These are phyloP conservation scores for Limonium bicolor DNA, from an alignment of 148 eudicot genomes.

Conservation along the genomic window DNA sequence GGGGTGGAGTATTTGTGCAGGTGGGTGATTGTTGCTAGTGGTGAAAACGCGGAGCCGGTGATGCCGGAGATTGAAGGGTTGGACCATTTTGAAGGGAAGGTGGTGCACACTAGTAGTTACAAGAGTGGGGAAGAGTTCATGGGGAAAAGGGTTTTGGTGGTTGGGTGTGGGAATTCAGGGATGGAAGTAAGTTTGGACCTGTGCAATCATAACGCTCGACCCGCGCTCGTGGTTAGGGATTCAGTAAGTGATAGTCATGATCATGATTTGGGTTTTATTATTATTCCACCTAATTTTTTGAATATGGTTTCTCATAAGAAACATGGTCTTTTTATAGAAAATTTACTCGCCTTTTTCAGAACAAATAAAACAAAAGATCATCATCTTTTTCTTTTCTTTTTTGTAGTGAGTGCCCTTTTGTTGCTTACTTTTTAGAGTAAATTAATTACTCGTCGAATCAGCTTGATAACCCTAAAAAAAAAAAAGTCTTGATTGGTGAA, in stretches of 20 bases:
- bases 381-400: too few species aligned
- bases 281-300: not conserved
- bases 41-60: conserved; percentile 41
- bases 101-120: conserved; percentile 27
- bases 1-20: conserved; percentile 22
- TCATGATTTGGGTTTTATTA: not conserved
- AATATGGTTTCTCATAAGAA: too few species aligned
- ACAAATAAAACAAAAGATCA: too few species aligned
- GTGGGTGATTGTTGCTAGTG: conserved; percentile 40
- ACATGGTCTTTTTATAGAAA: too few species aligned
- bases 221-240: conserved; percentile 32
- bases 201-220: conserved; percentile 21
- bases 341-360: too few species aligned
- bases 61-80: conserved; percentile 29
- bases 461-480: too few species aligned
- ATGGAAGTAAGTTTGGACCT: conserved; percentile 49
- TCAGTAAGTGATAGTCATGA: conserved; percentile 12
- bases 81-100: conserved; percentile 20
- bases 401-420: too few species aligned
- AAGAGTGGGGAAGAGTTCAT: conserved; percentile 18
- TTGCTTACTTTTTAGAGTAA: too few species aligned
- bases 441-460: too few species aligned
- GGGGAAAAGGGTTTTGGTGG: conserved; percentile 31
- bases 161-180: conserved; percentile 48
- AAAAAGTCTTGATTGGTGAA: too few species aligned